A percentile compares a stretch with the other conserved stretches of the same genome.
These are phyloP conservation scores for Pichia sp. DNA, from an alignment of 1,139 yeast species.

Conservation along the genomic window DNA sequence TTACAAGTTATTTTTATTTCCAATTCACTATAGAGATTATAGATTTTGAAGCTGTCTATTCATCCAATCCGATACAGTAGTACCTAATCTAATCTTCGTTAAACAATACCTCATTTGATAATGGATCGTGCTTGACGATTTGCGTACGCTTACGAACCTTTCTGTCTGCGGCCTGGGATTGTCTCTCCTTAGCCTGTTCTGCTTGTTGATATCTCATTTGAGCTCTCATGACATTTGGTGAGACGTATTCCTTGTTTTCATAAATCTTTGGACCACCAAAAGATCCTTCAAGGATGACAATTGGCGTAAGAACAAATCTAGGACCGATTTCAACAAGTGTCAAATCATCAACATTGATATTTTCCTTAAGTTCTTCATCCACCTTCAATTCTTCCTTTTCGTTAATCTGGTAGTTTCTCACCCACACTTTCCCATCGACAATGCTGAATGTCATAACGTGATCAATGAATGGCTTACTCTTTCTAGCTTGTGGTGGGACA, in stretches of 20 bases:
- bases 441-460: conserved; percentile 91
- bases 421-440: conserved; percentile 93
- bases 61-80: too few relatives aligned
- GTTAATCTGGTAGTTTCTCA: conserved; percentile 87
- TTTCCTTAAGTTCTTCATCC: conserved; percentile 20
- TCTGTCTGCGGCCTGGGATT: conserved; percentile 72
- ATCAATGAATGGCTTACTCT: conserved; percentile 89
- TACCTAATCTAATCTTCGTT: conserved; percentile 33
- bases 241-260: conserved; percentile 93
- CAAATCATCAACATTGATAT: conserved; percentile 29
- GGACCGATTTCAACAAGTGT: conserved; percentile 93
- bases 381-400: conserved; percentile 46
- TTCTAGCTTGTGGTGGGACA: conserved; percentile 94
- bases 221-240: conserved; percentile 93
- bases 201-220: conserved; percentile 80
- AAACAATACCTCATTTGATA: conserved; percentile 73
- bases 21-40: too few relatives aligned
- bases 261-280: conserved; percentile 97
- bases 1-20: too few relatives aligned
- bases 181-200: conserved; percentile 66
- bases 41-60: too few relatives aligned
- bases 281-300: conserved; percentile 90
- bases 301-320: conserved; percentile 86
- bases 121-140: conserved; percentile 73
- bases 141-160: conserved; percentile 71